phyloP scores from a whole-genome alignment of 73 alveolate genomes.

The Paraurostyla sp. region DNA sequence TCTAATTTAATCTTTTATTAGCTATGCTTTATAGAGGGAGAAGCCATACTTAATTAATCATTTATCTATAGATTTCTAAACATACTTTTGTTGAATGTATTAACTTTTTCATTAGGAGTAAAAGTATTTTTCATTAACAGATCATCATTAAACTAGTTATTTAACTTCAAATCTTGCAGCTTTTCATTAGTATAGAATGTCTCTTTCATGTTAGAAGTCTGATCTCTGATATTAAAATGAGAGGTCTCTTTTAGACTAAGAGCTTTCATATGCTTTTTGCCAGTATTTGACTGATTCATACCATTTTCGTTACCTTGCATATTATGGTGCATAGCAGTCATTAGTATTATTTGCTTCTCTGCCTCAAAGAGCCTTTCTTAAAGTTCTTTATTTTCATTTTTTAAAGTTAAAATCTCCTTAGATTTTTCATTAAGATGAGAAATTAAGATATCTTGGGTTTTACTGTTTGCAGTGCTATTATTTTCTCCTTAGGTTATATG shows the following conservation, averaged over 20 bases:
- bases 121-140: not conserved
- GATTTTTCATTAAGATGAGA: not conserved
- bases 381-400: conserved; percentile 6
- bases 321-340: not conserved
- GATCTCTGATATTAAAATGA: not conserved
- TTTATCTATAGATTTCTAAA: not conserved
- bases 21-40: not conserved
- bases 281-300: not conserved
- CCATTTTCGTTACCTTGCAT: not conserved
- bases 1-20: not conserved
- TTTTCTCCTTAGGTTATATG: not conserved
- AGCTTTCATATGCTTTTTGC: not conserved
- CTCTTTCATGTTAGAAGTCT: not conserved
- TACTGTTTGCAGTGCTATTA: not conserved
- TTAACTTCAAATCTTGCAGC: too few relatives aligned
- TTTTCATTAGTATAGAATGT: not conserved
- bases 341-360: not conserved
- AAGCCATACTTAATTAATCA: not conserved
- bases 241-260: not conserved
- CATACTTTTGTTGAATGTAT: not conserved
- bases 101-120: not conserved
- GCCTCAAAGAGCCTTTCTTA: not conserved
- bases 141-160: not conserved
- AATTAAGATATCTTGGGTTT: not conserved
- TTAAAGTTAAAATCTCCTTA: not conserved